Conservation (phyloP, 2,329 filamentous ascomycete species). For the Fusarium sp. region DNA sequence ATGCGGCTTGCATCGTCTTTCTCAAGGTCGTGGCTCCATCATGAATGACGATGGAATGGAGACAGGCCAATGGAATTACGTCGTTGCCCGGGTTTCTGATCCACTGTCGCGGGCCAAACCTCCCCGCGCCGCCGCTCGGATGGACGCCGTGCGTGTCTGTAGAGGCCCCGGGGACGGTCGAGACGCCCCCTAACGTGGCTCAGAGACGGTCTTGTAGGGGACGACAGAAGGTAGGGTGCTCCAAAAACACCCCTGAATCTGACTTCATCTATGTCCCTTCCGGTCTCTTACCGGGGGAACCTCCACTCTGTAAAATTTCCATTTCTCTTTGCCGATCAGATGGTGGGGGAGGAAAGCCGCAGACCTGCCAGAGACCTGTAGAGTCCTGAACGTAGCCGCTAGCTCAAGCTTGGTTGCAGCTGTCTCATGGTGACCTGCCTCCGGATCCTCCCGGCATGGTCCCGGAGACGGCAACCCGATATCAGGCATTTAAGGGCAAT, state of each 20-base stretch:
- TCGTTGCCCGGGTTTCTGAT: conserved; percentile 27
- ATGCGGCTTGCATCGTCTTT: conserved; percentile 42
- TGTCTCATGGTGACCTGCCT: conserved; percentile 27
- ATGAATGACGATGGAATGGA: conserved; percentile 41
- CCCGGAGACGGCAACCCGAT: not conserved
- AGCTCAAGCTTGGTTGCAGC: conserved; percentile 16
- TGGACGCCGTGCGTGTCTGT: conserved; percentile 23
- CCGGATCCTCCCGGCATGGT: conserved; percentile 38
- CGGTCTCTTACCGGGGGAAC: conserved; percentile 10
- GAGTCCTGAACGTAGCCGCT: conserved; percentile 4
- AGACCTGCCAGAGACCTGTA: conserved; percentile 7
- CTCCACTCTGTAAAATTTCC: conserved; percentile 24
- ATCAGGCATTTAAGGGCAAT: conserved; percentile 22
- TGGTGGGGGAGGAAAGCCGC: conserved; percentile 29
- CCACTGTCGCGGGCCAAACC: conserved; percentile 38
- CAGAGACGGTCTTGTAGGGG: not conserved
- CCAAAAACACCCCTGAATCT: not conserved
- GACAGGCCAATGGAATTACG: conserved; percentile 32
- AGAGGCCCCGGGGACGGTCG: conserved; percentile 23
- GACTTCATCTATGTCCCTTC: not conserved
- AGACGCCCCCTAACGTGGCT: conserved; percentile 12
- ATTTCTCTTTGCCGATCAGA: conserved; percentile 30
- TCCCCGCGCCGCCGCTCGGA: conserved; percentile 33
- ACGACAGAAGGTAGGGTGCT: not conserved
- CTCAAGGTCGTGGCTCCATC: conserved; percentile 37